phyloP scores from a whole-genome alignment of 2,329 filamentous ascomycete genomes.

The Plenodomus biglobosus region DNA sequence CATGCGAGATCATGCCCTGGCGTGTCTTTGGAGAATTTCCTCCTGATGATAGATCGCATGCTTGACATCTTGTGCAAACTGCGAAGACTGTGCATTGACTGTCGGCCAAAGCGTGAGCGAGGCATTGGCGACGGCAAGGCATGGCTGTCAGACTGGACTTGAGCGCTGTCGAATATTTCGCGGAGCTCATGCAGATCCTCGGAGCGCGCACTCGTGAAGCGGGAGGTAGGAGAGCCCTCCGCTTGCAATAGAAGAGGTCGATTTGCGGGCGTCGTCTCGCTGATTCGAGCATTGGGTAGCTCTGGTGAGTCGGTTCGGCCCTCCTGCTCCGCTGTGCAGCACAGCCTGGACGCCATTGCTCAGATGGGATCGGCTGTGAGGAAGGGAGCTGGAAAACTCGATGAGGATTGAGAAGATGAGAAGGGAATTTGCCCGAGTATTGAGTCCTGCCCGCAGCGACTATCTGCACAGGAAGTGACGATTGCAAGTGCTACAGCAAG shows the following conservation, averaged over 20 bases:
- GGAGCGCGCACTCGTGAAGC: slow-evolving; percentile 34
- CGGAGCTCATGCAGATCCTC: slow-evolving; percentile 39
- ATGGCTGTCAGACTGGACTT: slow-evolving; percentile 11
- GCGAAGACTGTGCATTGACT: slow-evolving; percentile 35
- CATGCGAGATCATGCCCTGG: slow-evolving; percentile 10
- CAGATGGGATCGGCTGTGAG: background rate
- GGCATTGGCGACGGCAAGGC: slow-evolving; percentile 15
- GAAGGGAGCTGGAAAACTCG: too few species aligned
- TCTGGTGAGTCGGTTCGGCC: slow-evolving; percentile 31
- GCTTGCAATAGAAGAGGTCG: slow-evolving; percentile 27
- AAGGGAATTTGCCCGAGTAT: too few species aligned
- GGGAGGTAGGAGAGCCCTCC: slow-evolving; percentile 23
- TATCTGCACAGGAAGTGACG: too few species aligned
- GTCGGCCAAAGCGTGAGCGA: slow-evolving; percentile 26
- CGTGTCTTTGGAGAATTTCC: slow-evolving; percentile 35
- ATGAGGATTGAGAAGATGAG: background rate
- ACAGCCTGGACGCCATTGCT: slow-evolving; percentile 37
- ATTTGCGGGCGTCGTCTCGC: slow-evolving; percentile 28
- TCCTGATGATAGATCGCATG: slow-evolving; percentile 37
- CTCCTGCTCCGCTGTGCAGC: slow-evolving; percentile 38
- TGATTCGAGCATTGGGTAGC: slow-evolving; percentile 38
- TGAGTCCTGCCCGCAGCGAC: too few species aligned
- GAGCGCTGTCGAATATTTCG: slow-evolving; percentile 37
- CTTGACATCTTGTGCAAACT: slow-evolving; percentile 42
- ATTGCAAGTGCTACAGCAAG: too few species aligned